phyloP scores from a whole-genome alignment of 177 flowering plant species.

The Vitis hybrid region DNA sequence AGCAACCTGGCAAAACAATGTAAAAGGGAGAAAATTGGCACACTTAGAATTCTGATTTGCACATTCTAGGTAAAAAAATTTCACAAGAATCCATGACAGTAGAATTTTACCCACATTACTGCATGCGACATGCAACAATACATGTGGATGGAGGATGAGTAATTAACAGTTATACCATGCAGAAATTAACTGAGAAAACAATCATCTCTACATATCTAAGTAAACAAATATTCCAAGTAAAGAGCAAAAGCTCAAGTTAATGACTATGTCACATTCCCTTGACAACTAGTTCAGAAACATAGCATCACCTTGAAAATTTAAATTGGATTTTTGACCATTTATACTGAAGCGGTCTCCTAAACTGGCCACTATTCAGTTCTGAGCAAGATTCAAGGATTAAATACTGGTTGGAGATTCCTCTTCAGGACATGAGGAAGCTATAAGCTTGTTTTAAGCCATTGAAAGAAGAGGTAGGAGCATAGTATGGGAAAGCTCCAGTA shows the following conservation, averaged over 20 bases:
- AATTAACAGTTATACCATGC: not conserved
- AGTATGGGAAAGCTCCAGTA: no score
- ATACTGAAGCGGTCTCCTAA: not conserved
- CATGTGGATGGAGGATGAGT: not conserved
- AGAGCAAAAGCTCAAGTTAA: no score
- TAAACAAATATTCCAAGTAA: no score
- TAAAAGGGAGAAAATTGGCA: not conserved
- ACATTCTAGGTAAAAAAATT: not conserved
- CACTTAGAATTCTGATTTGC: not conserved
- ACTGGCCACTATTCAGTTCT: not conserved
- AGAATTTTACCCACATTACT: not conserved
- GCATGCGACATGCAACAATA: not conserved
- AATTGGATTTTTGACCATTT: not conserved
- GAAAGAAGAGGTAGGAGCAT: no score
- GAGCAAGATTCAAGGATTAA: no score
- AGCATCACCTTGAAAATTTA: not conserved
- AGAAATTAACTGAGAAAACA: not conserved
- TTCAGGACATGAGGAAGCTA: no score
- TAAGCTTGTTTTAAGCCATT: no score
- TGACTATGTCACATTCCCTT: not conserved
- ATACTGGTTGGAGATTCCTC: no score
- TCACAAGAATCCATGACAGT: not conserved
- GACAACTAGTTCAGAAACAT: not conserved
- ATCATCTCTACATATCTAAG: not conserved
- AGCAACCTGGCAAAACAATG: slow-evolving; percentile 57